A percentile compares a stretch with the other conserved stretches of the same genome.
Conservation (phyloP, 345 rosid species). For the Clarkia xantiana region DNA sequence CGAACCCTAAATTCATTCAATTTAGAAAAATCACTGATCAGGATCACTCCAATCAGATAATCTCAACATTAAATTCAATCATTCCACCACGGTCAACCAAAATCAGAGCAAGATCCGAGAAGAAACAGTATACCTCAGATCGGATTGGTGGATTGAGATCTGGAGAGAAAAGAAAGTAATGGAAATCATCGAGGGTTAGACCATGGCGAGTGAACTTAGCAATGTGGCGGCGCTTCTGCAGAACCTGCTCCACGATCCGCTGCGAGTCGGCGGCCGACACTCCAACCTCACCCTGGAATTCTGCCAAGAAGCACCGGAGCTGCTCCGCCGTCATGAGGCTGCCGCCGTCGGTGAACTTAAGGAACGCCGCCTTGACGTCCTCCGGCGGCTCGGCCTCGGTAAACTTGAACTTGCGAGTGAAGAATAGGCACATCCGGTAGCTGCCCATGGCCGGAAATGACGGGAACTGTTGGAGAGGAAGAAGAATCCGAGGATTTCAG, state of each 20-base stretch:
- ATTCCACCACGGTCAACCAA: background rate
- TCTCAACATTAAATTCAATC: too few relatives aligned
- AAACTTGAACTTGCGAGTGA: conserved; percentile 52
- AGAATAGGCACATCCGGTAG: conserved; percentile 56
- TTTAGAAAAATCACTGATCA: too few relatives aligned
- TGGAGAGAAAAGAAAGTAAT: conserved; percentile 35
- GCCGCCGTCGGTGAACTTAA: conserved; percentile 38
- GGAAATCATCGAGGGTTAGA: conserved; percentile 65
- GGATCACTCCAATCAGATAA: too few relatives aligned
- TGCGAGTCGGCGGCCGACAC: conserved; percentile 32
- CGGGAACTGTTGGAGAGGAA: background rate
- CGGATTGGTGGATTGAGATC: conserved; percentile 54
- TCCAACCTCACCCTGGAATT: conserved; percentile 28
- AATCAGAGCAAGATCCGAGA: background rate
- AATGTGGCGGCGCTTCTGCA: conserved; percentile 43
- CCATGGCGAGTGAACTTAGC: conserved; percentile 43
- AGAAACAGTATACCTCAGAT: conserved; percentile 20
- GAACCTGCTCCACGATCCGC: conserved; percentile 38
- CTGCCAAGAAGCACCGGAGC: conserved; percentile 39
- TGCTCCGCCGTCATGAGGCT: conserved; percentile 54
- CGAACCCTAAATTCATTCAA: too few relatives aligned
- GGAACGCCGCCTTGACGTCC: conserved; percentile 47
- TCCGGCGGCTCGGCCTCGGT: conserved; percentile 52
- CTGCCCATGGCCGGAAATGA: conserved; percentile 32
- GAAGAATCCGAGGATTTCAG: background rate